Base-by-base conservation (phyloP, 2,329 filamentous ascomycete genomes). In the Trichoderma afroharzianum region DNA sequence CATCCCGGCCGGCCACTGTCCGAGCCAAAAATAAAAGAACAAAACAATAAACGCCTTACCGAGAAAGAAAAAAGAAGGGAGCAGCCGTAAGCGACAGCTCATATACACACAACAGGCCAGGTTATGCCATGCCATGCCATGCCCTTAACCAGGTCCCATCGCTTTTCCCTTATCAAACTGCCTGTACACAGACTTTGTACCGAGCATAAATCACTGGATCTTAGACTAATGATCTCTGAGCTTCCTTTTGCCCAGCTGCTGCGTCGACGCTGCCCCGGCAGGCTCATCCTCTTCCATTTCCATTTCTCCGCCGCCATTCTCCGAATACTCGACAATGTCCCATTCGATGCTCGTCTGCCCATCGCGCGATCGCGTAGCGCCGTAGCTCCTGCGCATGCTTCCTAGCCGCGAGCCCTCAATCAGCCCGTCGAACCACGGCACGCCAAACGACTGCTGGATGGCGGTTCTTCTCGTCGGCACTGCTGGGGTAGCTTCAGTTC, bases 341-440 rank as follows among this genome's bases (percentile, higher is more conserved):
- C 93, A 97, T 78, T 96, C 91, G 12, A 96, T 87, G 58, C 84
- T 88, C 47, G 90, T 87, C 32, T 83, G 85, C 18, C 91, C 91
- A 78, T 93, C 90, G n/a, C 82, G 82, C 64, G 87, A 90, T 64
- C 79, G 78, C 61, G 81, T 81, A 39, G 85, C 82, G 30, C 89
- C 87, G 71, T 87, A 87, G 18, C 89, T 87, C 75, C 88, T 88
- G 78, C 89, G 90, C 80, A 92, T 85, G 64, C 86, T 89, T 2
- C 92, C 93, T 55, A 97, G 82, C 50, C 85, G 86, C 75, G 93
- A 95, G 68, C 93, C 91, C 76, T 93, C 88, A 3, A 97, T 88
- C 85, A 97, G 87, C 74, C 89, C 88, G 76, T 97, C 93, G 75
- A 97, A 95, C 93, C 94, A 97, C 0, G 94, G 92, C 32, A 95